Base-by-base conservation (phyloP, 2,329 filamentous ascomycete species). In the Penicillium sp. region DNA sequence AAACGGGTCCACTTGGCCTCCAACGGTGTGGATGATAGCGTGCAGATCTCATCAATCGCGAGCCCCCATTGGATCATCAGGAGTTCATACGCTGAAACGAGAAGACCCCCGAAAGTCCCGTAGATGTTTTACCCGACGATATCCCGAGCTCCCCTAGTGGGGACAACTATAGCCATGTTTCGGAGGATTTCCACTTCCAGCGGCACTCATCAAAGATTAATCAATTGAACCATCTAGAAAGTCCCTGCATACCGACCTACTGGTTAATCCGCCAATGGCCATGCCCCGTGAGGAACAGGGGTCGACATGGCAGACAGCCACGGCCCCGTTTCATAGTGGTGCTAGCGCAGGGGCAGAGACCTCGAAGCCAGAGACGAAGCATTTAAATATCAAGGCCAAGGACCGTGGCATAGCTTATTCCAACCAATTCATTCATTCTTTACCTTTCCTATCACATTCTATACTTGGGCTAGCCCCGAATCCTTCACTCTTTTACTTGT, bases 401-500 rank as follows among this genome's bases (percentile, higher is more conserved):
- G 18, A 16, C 16, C 18, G 24, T 42, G 14, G 27, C 43, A 50
- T 32, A 45, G 34, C 32, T 50, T 54, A 10, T 49, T 54, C 52
- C 31, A 45, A 32, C 51, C 34, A 32, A 43, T 44, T 13, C 40
- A 39, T 49, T 50, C 52, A 7, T 49, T 52, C 18, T 36, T 27
- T 47, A 13, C 31, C 8, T 45, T 43, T 52, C 27, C 8, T 50
- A 34, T 34, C 24, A 3, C 22, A 50, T 13, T 34, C 22, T 27
- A 14, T 1, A 40, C 18, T 40, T 40, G 34, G 52, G 52, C 52
- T 34, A 54, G 40, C 24, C n/a, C 52, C 6, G 16, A 45, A 40
- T 24, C 36, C 13, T 29, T 51, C 54, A 44, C 53, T 54, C 53
- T 57, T 54, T 52, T 56, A 50, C 21, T 55, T 50, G 48, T 65